Evolutionary conservation across 192 early-diverging fungal species (phyloP).

Genomic region (Coemansia sp.): DNA sequence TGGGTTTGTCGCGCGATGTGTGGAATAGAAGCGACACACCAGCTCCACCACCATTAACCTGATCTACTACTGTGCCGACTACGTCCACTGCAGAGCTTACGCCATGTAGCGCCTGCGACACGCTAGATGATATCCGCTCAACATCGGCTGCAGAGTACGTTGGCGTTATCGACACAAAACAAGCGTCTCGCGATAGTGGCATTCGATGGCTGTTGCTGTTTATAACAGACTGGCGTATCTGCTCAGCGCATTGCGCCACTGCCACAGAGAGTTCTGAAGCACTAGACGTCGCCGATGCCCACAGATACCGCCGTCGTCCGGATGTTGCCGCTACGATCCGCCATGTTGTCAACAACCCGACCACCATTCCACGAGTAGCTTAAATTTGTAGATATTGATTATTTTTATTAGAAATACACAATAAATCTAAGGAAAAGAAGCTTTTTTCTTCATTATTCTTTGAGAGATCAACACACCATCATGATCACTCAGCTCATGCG

Average conservation of each 20-base stretch:
- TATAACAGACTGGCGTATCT: neutral
- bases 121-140: neutral
- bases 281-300: slow-evolving; percentile 36
- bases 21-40: slow-evolving; percentile 40
- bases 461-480: neutral
- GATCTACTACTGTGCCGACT: slow-evolving; percentile 1
- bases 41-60: neutral
- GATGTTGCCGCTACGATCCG: neutral
- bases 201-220: neutral
- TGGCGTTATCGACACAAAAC: neutral
- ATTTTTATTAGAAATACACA: neutral
- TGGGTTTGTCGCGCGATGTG: neutral
- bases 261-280: slow-evolving; percentile 18
- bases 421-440: neutral
- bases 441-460: neutral
- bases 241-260: slow-evolving; percentile 7
- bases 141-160: neutral
- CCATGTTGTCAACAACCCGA: neutral
- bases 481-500: neutral
- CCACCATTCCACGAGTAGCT: neutral
- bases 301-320: slow-evolving; percentile 16
- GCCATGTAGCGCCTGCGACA: neutral
- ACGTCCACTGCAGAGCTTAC: slow-evolving; percentile 3
- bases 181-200: neutral
- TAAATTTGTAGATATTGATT: neutral